Evolutionary conservation across 768 basidiomycete genomes (phyloP), one percentile per base, ranked within the genome.

Genomic region (Suillus tomentosus): DNA sequence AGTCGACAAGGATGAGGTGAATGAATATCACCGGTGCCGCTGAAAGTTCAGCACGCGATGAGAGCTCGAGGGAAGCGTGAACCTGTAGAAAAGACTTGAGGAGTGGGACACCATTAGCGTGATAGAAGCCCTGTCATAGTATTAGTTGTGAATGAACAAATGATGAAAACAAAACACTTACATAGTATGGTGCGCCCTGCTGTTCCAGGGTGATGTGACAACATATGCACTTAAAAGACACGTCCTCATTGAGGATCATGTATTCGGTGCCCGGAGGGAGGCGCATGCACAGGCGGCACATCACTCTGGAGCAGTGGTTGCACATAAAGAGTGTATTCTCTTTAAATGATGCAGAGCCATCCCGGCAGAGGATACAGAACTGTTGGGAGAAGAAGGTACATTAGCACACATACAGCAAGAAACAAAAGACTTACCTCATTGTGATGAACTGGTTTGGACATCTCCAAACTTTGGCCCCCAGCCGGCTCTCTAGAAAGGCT

Each of bases 281-380:
- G 6, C 17, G 3, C 31, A 58, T 17, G 19, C 57, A 58, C n/a
- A 45, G n/a, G 19, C 4, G 1, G 45, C 19, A 45, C 45, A 45
- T 45, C n/a, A 45, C 19, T 45, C n/a, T n/a, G 9, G 45, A 10
- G 45, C n/a, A 45, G 3, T 42, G 57, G 17, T 24, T 37, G 37
- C 57, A 58, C 36, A 58, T 58, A 13, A 58, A 37, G 27, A 37
- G 36, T 10, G 36, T 6, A 13, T 42, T 39, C 22, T 31, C 36
- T n/a, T 45, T n/a, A 19, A 45, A 45, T 45, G 45, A 45, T n/a
- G n/a, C 45, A 45, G n/a, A 45, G n/a, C 45, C 45, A 45, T 45
- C 45, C 45, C 3, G 8, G 45, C 45, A 45, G 45, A 45, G 45
- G n/a, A 45, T 45, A n/a, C 45, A 45, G 9, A 45, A 45, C 45